Evolutionary conservation across 805 yeast species (phyloP), one percentile per base, ranked within the genome.

Genomic region (Metschnikowia reukaufii): DNA sequence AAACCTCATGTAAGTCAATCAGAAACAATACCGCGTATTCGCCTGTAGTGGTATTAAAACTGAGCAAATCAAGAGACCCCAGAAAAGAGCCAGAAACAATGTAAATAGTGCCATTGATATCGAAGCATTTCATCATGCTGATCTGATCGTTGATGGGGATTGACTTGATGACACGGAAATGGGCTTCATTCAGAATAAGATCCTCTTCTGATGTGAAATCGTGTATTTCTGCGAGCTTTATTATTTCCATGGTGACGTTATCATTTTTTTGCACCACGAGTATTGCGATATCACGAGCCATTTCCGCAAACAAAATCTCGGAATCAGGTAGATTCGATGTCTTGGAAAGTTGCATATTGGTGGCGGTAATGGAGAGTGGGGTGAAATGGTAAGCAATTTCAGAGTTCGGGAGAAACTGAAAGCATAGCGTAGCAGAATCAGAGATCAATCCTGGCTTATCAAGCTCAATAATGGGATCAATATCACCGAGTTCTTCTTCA

Each of bases 371-470:
- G 2, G 50, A 36, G 15, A 30, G 42, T 1, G 63, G 48, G 1
- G 68, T 60, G 19, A 70, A 52, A 47, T 71, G 74, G 4, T 67
- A 44, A 9, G 62, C 35, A 3, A 45, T 44, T 3, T 54, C 59
- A 6, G 49, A 44, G 2, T 44, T 52, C 1, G 45, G 18, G 32
- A 58, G 44, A 12, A 39, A 39, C 29, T 51, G 39, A 2, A 56
- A 44, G n/a, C 53, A 39, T 5, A 57, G 23, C 6, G 71, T 63
- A 0, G 48, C 44, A 2, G 42, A 53, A 4, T 56, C 49, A 9
- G 45, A n/a, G 2, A 47, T 40, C 1, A 65, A 37, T 3, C 43
- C 42, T 1, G 61, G 50, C 7, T 48, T 51, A 15, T 56, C 61
- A 4, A 67, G 55, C 42, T 67, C 74, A 2, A 60, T 45, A 37